These are phyloP conservation scores for Psilocybe cubensis DNA, from an alignment of 768 basidiomycete genomes.

Conservation along the genomic window DNA sequence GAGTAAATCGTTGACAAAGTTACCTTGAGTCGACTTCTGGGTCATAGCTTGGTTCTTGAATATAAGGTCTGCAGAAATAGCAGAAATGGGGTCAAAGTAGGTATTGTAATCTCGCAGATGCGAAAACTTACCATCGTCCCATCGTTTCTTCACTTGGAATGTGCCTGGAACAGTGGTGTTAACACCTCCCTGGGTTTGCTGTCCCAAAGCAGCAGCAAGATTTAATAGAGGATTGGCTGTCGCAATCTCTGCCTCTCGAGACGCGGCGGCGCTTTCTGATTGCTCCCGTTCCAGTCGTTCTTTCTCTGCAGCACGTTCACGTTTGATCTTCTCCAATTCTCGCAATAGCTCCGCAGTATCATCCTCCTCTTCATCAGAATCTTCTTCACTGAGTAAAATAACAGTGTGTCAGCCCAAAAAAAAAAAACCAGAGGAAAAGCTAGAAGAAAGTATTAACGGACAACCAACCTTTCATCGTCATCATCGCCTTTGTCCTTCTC, in stretches of 20 bases:
- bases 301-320: slow-evolving; percentile 93
- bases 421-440: background rate
- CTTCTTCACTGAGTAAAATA: slow-evolving; percentile 31
- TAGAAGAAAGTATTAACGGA: background rate
- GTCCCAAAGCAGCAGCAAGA: slow-evolving; percentile 88
- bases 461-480: slow-evolving; percentile 54
- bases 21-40: slow-evolving; percentile 60
- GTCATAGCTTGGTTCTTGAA: slow-evolving; percentile 97
- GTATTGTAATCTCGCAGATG: background rate
- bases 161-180: slow-evolving; percentile 79
- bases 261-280: slow-evolving; percentile 57
- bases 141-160: slow-evolving; percentile 90
- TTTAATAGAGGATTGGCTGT: slow-evolving; percentile 88
- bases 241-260: slow-evolving; percentile 83
- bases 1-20: slow-evolving; percentile 95
- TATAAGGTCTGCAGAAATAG: slow-evolving; percentile 71
- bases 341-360: slow-evolving; percentile 93
- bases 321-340: slow-evolving; percentile 98
- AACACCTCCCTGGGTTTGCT: slow-evolving; percentile 60
- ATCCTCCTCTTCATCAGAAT: slow-evolving; percentile 69
- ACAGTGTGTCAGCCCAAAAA: background rate
- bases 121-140: slow-evolving; percentile 83
- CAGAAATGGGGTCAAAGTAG: background rate
- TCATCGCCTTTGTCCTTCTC: slow-evolving; percentile 39
- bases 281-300: slow-evolving; percentile 79